These are phyloP conservation scores for Phtheirospermum japonicum DNA, from an alignment of 257 asterid genomes.

Conservation along the genomic window DNA sequence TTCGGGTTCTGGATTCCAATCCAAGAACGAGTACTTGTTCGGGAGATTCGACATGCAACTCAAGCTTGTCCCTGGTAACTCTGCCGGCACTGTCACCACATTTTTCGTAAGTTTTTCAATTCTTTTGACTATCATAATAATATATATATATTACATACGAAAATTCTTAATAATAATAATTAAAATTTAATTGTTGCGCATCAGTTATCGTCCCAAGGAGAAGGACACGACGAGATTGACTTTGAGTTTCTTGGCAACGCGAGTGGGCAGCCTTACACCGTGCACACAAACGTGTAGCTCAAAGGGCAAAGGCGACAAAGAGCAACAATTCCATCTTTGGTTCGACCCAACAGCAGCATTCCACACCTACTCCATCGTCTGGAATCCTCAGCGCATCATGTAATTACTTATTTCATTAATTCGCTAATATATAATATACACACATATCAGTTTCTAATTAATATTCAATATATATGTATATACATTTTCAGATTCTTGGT, in stretches of 20 bases:
- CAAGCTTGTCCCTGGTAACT: conserved; percentile 43
- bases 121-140: neutral
- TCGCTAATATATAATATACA: too few species aligned
- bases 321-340: conserved; percentile 46
- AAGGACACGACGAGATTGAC: conserved; percentile 42
- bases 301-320: conserved; percentile 42
- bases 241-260: conserved; percentile 44
- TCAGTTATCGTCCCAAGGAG: conserved; percentile 40
- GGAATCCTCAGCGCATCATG: conserved; percentile 42
- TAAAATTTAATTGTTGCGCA: too few species aligned
- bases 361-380: conserved; percentile 44
- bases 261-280: conserved; percentile 36
- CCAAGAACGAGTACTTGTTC: conserved; percentile 39
- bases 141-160: neutral
- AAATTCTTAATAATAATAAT: too few species aligned
- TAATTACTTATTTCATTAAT: neutral
- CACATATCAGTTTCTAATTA: too few species aligned
- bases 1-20: conserved; percentile 54
- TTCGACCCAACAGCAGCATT: conserved; percentile 40
- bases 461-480: neutral
- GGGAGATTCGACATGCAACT: conserved; percentile 50
- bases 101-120: conserved; percentile 39
- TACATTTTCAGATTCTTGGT: conserved; percentile 42
- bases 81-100: conserved; percentile 62
- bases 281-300: conserved; percentile 46